A percentile compares a stretch with the other conserved stretches of the same genome.
phyloP scores from a whole-genome alignment of 306 rosid species.

The Vigna unguiculata region DNA sequence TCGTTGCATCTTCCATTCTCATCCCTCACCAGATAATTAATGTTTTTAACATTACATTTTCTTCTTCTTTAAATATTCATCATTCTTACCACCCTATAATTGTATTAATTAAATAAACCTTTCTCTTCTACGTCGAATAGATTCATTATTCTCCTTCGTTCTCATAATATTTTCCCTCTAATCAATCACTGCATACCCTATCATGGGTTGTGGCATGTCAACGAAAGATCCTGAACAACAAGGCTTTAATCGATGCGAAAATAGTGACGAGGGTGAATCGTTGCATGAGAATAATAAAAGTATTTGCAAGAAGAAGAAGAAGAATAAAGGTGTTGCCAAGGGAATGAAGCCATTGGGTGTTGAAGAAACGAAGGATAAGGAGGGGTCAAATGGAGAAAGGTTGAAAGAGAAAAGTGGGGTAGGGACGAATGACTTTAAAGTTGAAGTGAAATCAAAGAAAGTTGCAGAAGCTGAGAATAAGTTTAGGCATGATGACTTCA shows the following conservation, averaged over 20 bases:
- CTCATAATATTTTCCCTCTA: neutral
- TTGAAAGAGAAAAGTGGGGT: constrained; percentile 20
- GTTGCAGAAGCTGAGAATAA: neutral
- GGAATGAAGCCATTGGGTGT: neutral
- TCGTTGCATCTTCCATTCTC: constrained; percentile 20
- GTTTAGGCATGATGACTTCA: constrained; percentile 24
- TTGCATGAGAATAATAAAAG: neutral
- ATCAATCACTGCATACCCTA: neutral
- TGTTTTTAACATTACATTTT: neutral
- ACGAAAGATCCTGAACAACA: constrained; percentile 21
- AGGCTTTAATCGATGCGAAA: neutral
- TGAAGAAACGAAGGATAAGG: constrained; percentile 14
- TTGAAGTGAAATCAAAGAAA: neutral
- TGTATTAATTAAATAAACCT: neutral
- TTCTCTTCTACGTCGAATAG: neutral
- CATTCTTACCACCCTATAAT: neutral
- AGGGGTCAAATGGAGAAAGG: neutral
- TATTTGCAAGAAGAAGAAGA: too few species aligned
- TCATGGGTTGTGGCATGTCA: constrained; percentile 81
- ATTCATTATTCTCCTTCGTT: neutral
- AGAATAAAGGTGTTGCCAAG: neutral
- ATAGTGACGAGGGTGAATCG: neutral
- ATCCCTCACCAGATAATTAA: neutral
- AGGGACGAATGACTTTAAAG: neutral
- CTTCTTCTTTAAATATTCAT: constrained; percentile 11